Conservation (phyloP, 2,329 filamentous ascomycete genomes). For the Onygena corvina region DNA sequence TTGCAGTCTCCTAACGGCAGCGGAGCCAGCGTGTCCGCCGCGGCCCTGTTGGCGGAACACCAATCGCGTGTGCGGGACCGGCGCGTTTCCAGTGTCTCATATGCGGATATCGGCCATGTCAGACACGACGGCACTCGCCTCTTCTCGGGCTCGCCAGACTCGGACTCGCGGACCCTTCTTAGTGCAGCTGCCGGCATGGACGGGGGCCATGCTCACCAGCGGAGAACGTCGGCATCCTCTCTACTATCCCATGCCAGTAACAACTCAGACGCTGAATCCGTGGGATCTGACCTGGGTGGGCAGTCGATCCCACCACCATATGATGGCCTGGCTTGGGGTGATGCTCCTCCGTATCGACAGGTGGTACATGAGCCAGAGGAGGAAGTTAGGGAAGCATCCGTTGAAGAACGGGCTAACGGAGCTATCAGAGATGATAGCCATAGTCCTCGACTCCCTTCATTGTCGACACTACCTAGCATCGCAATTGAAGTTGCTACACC, state of each 20-base stretch:
- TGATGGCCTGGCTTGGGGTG: slow-evolving; percentile 33
- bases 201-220: slow-evolving; percentile 17
- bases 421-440: background rate
- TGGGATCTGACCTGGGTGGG: slow-evolving; percentile 26
- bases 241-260: slow-evolving; percentile 24
- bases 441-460: slow-evolving; percentile 9
- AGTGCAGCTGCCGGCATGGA: slow-evolving; percentile 27
- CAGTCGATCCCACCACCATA: slow-evolving; percentile 31
- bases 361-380: background rate
- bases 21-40: slow-evolving; percentile 23
- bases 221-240: slow-evolving; percentile 27
- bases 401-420: background rate
- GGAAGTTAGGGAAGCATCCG: background rate
- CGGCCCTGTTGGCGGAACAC: slow-evolving; percentile 34
- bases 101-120: slow-evolving; percentile 37
- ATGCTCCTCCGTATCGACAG: slow-evolving; percentile 30
- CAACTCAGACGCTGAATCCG: slow-evolving; percentile 24
- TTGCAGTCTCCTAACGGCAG: slow-evolving; percentile 26
- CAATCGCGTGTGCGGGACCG: slow-evolving; percentile 34
- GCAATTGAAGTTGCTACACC: slow-evolving; percentile 19
- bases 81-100: slow-evolving; percentile 38
- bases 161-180: slow-evolving; percentile 37
- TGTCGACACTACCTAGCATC: slow-evolving; percentile 19
- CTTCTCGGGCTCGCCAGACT: slow-evolving; percentile 36
- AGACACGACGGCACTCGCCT: slow-evolving; percentile 40